These are phyloP conservation scores for Clarireedia homoeocarpa DNA, from an alignment of 2,329 filamentous ascomycete species.

Conservation along the genomic window DNA sequence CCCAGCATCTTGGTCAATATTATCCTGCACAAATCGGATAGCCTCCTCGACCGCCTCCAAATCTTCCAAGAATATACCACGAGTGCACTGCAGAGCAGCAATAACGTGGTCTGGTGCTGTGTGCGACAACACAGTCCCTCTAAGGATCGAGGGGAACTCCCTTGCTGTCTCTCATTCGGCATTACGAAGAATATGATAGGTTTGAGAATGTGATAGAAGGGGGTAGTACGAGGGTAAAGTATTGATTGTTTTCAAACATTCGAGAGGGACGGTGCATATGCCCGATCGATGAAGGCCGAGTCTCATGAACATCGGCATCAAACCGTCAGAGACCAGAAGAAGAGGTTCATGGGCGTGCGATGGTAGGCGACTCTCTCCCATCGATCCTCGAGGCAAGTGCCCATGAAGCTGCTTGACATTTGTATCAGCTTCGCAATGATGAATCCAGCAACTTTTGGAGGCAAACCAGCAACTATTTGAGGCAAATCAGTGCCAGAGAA, in stretches of 20 bases:
- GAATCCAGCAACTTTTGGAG: not conserved
- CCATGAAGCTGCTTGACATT: not conserved
- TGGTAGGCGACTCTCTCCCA: not conserved
- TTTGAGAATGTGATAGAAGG: constrained; percentile 2
- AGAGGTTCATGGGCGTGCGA: not conserved
- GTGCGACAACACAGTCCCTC: not conserved
- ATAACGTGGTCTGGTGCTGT: constrained; percentile 1
- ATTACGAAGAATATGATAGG: not conserved
- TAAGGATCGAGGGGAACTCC: not conserved
- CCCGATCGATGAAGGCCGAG: constrained; percentile 7
- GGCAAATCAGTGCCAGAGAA: not conserved
- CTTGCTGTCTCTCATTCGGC: not conserved
- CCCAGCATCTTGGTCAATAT: constrained; percentile 4
- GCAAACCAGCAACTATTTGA: not conserved
- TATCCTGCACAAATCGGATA: not conserved
- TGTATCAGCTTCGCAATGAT: not conserved
- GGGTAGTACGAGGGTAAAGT: constrained; percentile 1
- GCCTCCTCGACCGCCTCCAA: not conserved
- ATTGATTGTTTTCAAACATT: constrained; percentile 9
- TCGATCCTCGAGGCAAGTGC: not conserved
- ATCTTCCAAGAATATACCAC: not conserved
- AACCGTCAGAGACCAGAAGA: not conserved
- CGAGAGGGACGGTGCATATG: constrained; percentile 6
- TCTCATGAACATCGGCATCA: constrained; percentile 6
- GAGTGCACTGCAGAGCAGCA: not conserved